These are phyloP conservation scores for Neurospora sp. DNA, from an alignment of 495 filamentous ascomycete genomes.

Conservation along the genomic window DNA sequence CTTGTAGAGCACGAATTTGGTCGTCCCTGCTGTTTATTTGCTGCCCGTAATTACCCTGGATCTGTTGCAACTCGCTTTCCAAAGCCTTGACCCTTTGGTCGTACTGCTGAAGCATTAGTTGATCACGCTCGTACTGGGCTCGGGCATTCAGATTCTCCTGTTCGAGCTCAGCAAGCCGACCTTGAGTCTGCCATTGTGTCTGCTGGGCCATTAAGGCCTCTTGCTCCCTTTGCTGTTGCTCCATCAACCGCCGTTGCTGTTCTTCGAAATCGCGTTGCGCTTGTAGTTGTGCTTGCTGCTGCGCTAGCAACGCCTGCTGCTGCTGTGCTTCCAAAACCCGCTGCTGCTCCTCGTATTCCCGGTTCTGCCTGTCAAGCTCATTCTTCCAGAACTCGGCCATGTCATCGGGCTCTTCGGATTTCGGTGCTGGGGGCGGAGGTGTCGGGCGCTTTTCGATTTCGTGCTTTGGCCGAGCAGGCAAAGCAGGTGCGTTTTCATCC, in stretches of 20 bases:
- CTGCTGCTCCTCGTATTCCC: slow-evolving; percentile 91
- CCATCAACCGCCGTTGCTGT: slow-evolving; percentile 75
- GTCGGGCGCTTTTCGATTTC: slow-evolving; percentile 56
- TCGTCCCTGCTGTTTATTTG: slow-evolving; percentile 86
- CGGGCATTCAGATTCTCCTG: slow-evolving; percentile 88
- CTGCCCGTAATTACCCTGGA: slow-evolving; percentile 73
- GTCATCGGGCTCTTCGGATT: slow-evolving; percentile 73
- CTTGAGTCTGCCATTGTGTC: slow-evolving; percentile 82
- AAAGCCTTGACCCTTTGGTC: slow-evolving; percentile 87
- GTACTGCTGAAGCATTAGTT: slow-evolving; percentile 93
- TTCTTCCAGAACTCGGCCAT: slow-evolving; percentile 98
- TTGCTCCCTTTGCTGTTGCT: slow-evolving; percentile 84
- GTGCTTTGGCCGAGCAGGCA: slow-evolving; percentile 72
- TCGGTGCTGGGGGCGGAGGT: slow-evolving; percentile 50
- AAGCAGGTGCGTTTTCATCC: slow-evolving; percentile 68
- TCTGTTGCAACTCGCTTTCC: slow-evolving; percentile 73
- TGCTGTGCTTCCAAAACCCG: slow-evolving; percentile 76
- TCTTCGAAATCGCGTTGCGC: slow-evolving; percentile 91
- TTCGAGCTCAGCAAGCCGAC: slow-evolving; percentile 85
- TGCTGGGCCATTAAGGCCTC: slow-evolving; percentile 83
- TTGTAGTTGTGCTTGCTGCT: slow-evolving; percentile 69
- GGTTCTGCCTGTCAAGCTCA: slow-evolving; percentile 79
- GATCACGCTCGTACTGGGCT: slow-evolving; percentile 92
- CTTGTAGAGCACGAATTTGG: slow-evolving; percentile 82
- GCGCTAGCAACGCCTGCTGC: slow-evolving; percentile 47